Evolutionary conservation across 371 early-diverging fungal species (phyloP).

Genomic region (Mucor piriformis): DNA sequence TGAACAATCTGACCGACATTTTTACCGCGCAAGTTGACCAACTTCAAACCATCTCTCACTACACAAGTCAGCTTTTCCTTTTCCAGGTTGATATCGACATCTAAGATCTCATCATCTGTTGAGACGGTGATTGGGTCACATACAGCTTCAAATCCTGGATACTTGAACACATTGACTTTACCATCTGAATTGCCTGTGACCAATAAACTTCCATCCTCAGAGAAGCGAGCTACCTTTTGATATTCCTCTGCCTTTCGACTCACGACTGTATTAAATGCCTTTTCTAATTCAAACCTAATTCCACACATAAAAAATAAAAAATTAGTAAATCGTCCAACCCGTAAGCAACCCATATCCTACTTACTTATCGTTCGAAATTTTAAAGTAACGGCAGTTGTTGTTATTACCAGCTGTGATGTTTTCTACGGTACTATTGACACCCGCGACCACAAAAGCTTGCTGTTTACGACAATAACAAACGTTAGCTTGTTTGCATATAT

Average conservation of each 20-base stretch:
- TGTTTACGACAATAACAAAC: conserved; percentile 16
- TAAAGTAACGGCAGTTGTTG: conserved; percentile 64
- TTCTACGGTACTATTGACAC: conserved; percentile 60
- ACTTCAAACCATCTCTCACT: conserved; percentile 48
- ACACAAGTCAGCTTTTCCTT: conserved; percentile 54
- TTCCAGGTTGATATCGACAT: conserved; percentile 63
- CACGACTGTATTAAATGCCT: conserved; percentile 42
- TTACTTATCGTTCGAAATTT: conserved; percentile 43
- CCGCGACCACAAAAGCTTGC: conserved; percentile 51
- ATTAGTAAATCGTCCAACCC: no score
- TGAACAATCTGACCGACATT: conserved; percentile 60
- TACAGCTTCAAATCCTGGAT: conserved; percentile 43
- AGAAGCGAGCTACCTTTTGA: conserved; percentile 51
- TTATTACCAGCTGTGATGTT: conserved; percentile 60
- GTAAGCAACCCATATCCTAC: no score
- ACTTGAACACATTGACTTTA: conserved; percentile 56
- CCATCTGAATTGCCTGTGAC: conserved; percentile 73
- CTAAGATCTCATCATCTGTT: conserved; percentile 58
- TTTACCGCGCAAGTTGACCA: conserved; percentile 52
- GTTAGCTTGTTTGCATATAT: no score
- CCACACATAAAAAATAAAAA: no score
- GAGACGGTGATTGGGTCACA: conserved; percentile 11
- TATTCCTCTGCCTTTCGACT: conserved; percentile 53
- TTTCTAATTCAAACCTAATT: conserved; percentile 19
- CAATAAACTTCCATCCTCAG: conserved; percentile 57